Evolutionary conservation across 768 basidiomycete species (phyloP).

Genomic region (Mycena amicta): DNA sequence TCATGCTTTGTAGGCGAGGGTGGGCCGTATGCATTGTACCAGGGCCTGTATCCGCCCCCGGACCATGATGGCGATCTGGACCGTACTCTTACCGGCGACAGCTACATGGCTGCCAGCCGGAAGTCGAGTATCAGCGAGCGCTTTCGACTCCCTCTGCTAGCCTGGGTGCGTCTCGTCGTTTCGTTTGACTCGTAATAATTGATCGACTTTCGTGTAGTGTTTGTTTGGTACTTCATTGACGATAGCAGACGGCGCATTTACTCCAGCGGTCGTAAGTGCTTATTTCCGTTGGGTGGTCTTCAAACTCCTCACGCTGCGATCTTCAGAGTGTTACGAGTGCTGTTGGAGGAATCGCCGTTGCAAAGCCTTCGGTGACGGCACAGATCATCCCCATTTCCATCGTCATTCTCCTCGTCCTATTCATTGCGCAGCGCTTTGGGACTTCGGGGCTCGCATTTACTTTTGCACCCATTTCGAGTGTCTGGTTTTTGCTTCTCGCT

Average conservation of each 20-base stretch:
- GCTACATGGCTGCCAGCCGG: slow-evolving; percentile 22
- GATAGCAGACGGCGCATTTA: slow-evolving; percentile 69
- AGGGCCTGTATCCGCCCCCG: slow-evolving; percentile 58
- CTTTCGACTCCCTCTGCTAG: slow-evolving; percentile 51
- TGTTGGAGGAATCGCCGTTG: slow-evolving; percentile 68
- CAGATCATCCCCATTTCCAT: slow-evolving; percentile 63
- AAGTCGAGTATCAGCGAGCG: slow-evolving; percentile 31
- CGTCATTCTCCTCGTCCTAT: slow-evolving; percentile 59
- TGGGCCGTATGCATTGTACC: slow-evolving; percentile 65
- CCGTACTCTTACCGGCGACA: slow-evolving; percentile 56
- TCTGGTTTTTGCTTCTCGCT: slow-evolving; percentile 59
- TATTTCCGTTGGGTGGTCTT: not conserved
- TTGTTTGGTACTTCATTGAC: slow-evolving; percentile 68
- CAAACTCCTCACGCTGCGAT: no score
- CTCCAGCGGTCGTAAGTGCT: slow-evolving; percentile 58
- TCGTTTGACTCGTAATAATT: not conserved
- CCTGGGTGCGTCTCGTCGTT: slow-evolving; percentile 47
- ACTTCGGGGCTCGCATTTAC: slow-evolving; percentile 51
- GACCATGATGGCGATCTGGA: slow-evolving; percentile 49
- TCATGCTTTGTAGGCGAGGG: slow-evolving; percentile 54
- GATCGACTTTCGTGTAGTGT: slow-evolving; percentile 41
- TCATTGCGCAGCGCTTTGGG: slow-evolving; percentile 62
- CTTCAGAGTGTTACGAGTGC: slow-evolving; percentile 61
- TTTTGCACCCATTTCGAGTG: slow-evolving; percentile 55
- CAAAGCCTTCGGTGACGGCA: slow-evolving; percentile 46